Percentiles rank a stretch among this genome's conserved stretches.
Evolutionary conservation across 768 basidiomycete genomes (phyloP).

Genomic region (Trametes meyenii): DNA sequence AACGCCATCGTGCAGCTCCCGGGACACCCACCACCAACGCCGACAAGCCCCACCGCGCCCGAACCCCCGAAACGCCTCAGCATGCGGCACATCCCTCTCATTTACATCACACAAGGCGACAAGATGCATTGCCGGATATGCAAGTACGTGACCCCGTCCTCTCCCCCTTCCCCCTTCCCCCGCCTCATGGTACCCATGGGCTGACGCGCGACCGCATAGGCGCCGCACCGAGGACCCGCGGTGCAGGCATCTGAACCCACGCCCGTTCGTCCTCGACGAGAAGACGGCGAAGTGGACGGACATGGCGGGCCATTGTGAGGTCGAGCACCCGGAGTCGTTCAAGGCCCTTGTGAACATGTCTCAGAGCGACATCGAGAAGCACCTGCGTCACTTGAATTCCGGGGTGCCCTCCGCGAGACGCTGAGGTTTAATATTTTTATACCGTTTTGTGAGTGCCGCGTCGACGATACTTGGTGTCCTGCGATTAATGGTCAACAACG

Average conservation of each 20-base stretch:
- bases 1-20: not conserved
- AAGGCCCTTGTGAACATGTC: conserved; percentile 17
- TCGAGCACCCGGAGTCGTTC: conserved; percentile 24
- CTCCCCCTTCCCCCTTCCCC: not conserved
- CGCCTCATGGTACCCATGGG: too few relatives aligned
- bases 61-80: conserved; percentile 8
- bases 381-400: not conserved
- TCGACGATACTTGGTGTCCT: too few relatives aligned
- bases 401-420: not conserved
- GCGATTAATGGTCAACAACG: too few relatives aligned
- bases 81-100: conserved; percentile 23
- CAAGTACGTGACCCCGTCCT: conserved; percentile 19
- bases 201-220: too few relatives aligned
- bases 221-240: not conserved
- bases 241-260: not conserved
- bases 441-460: not conserved
- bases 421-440: not conserved
- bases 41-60: conserved; percentile 1
- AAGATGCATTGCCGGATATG: conserved; percentile 25
- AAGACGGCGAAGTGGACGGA: conserved; percentile 17
- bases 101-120: conserved; percentile 16
- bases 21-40: not conserved
- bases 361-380: conserved; percentile 13
- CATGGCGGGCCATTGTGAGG: conserved; percentile 23
- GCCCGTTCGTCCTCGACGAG: conserved; percentile 4